Percentiles rank a stretch among this genome's conserved stretches.
These are phyloP conservation scores for Rasamsonia emersonii DNA, from an alignment of 2,329 filamentous ascomycete species.

Conservation along the genomic window DNA sequence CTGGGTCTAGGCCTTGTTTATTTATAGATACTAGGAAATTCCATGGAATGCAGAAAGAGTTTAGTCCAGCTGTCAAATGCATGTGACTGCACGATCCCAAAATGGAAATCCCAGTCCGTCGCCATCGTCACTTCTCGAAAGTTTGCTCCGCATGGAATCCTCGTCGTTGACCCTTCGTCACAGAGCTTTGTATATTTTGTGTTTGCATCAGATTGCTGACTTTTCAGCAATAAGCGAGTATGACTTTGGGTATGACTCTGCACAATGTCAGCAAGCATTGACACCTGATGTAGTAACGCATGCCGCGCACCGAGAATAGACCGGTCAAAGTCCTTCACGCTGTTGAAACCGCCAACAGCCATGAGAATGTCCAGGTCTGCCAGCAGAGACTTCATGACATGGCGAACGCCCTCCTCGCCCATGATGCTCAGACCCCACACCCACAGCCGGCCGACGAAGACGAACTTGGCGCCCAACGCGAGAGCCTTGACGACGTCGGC, in stretches of 20 bases:
- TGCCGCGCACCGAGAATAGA: constrained; percentile 22
- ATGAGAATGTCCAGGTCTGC: constrained; percentile 56
- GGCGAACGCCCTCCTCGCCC: constrained; percentile 52
- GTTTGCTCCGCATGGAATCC: no score
- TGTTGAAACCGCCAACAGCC: constrained; percentile 49
- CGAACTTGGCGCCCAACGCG: constrained; percentile 53
- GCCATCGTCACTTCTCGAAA: no score
- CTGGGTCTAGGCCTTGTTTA: no score
- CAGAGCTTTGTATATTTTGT: no score
- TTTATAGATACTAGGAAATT: no score
- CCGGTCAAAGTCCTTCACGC: constrained; percentile 44
- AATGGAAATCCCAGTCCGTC: no score
- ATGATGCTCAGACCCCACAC: constrained; percentile 53
- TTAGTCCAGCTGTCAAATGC: no score
- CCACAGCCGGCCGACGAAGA: constrained; percentile 54
- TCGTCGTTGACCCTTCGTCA: no score
- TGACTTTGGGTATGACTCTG: constrained; percentile 37
- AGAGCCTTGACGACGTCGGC: constrained; percentile 54
- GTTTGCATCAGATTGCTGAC: no score
- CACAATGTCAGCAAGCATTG: constrained; percentile 6
- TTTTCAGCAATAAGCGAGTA: constrained; percentile 32
- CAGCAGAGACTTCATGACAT: constrained; percentile 54
- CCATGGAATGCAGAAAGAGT: no score
- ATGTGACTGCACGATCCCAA: no score
- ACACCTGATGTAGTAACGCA: neutral